These are phyloP conservation scores for Neofusicoccum ribis DNA, from an alignment of 2,329 filamentous ascomycete species.

Conservation along the genomic window DNA sequence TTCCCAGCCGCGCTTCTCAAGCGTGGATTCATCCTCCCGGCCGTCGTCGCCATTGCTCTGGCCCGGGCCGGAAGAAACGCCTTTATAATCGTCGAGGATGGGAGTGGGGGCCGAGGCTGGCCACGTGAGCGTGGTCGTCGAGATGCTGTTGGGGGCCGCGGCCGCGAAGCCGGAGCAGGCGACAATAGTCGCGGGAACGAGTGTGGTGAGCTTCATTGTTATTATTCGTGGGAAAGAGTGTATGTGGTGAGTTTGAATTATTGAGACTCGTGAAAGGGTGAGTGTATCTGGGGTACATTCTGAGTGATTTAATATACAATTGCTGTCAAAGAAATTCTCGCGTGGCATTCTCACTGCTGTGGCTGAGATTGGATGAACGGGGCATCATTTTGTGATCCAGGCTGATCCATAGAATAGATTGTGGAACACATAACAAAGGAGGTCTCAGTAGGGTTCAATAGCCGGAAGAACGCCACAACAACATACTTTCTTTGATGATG, in stretches of 20 bases:
- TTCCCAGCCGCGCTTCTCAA: constrained; percentile 8
- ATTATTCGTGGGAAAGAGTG: neutral
- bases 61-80: neutral
- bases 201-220: constrained; percentile 2
- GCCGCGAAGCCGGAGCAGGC: neutral
- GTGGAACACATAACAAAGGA: too few relatives aligned
- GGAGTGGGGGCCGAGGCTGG: neutral
- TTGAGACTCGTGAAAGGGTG: too few relatives aligned
- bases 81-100: neutral
- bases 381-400: neutral
- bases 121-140: neutral
- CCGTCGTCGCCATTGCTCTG: neutral
- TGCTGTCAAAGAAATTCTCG: neutral
- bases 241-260: neutral
- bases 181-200: constrained; percentile 1
- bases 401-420: neutral
- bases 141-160: neutral
- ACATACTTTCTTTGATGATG: neutral
- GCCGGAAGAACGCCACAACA: neutral
- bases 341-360: neutral
- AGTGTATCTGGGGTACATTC: neutral
- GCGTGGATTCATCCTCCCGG: neutral
- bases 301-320: neutral
- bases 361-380: neutral
- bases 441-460: too few relatives aligned